Evolutionary conservation across 1,139 yeast species (phyloP), one percentile per base, ranked within the genome.

Genomic region (Yamadazyma kanchanaburiensis): DNA sequence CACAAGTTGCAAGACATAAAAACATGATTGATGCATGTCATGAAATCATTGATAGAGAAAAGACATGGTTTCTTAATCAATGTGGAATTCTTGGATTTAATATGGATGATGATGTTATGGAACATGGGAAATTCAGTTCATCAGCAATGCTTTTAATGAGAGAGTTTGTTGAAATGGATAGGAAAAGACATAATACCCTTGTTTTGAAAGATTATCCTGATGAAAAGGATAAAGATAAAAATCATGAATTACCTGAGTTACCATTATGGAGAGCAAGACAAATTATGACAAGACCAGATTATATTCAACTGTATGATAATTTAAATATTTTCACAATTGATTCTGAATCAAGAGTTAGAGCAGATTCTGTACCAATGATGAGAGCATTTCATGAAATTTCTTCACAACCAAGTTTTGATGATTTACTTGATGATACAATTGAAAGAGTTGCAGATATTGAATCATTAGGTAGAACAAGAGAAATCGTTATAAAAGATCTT

Each of bases 91-190:
- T 85, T 6, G 95, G 94, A 2, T 69, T 68, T 43, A 77, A 67
- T 15, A 84, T 85, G 94, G 95, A 85, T 52, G 95, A 85, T 47
- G 95, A 85, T 56, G 95, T 85, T 5, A 82, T 84, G 84, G 94
- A 83, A 40, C 71, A 76, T 39, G 95, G 94, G 5, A 85, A 85
- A 51, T 85, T 85, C 48, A 69, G 88, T 5, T 64, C 80, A 2
- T 71, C 86, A 26, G 91, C 94, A 8, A 83, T 84, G 89, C 60
- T 80, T 13, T 60, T 85, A 31, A 79, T 83, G 76, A 64, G 75
- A 34, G 87, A 74, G 38, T 72, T 85, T 46, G 94, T 84, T 3
- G 76, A 75, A 17, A 71, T 82, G 76, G 91, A 82, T 48, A 48
- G 73, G 17, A 46, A 51, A 9, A 45, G 67, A 19, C 39, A 55